These are phyloP conservation scores for Microbotryum saponariae DNA, from an alignment of 1,284 basidiomycete species.

Conservation along the genomic window DNA sequence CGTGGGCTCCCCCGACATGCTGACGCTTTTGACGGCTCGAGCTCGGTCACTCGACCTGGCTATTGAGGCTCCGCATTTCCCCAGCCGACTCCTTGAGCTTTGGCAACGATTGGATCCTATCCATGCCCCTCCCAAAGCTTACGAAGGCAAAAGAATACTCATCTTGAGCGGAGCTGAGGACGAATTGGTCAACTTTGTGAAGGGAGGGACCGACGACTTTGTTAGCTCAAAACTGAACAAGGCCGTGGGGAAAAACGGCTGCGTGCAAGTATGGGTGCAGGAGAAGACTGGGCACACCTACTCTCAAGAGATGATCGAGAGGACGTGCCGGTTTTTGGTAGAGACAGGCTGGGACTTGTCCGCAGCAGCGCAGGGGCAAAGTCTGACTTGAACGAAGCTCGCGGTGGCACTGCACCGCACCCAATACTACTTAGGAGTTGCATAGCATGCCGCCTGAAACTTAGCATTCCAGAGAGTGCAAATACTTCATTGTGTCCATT, in stretches of 20 bases:
- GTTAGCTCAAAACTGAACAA: slow-evolving; percentile 35
- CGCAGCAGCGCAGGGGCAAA: too few relatives aligned
- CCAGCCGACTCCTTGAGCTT: slow-evolving; percentile 49
- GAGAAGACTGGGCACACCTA: slow-evolving; percentile 42
- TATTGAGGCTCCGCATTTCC: slow-evolving; percentile 52
- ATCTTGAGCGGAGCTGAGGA: slow-evolving; percentile 52
- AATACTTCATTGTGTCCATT: too few relatives aligned
- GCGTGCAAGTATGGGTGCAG: slow-evolving; percentile 41
- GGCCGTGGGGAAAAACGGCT: slow-evolving; percentile 18
- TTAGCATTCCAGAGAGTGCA: too few relatives aligned
- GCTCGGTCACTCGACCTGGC: slow-evolving; percentile 44
- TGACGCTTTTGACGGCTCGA: slow-evolving; percentile 54
- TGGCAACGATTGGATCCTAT: slow-evolving; percentile 48
- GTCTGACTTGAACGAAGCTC: too few relatives aligned
- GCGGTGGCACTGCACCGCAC: too few relatives aligned
- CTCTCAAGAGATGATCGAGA: slow-evolving; percentile 41
- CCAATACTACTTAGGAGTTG: too few relatives aligned
- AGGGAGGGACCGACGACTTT: slow-evolving; percentile 38
- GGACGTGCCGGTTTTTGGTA: slow-evolving; percentile 40
- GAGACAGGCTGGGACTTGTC: too few relatives aligned
- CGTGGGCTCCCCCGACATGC: slow-evolving; percentile 69
- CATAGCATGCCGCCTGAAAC: too few relatives aligned
- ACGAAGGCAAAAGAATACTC: slow-evolving; percentile 60
- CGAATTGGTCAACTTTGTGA: slow-evolving; percentile 34
- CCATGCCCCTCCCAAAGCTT: slow-evolving; percentile 37